These are phyloP conservation scores for Picochlorum sp. DNA, from an alignment of 139 green algal species.

Conservation along the genomic window DNA sequence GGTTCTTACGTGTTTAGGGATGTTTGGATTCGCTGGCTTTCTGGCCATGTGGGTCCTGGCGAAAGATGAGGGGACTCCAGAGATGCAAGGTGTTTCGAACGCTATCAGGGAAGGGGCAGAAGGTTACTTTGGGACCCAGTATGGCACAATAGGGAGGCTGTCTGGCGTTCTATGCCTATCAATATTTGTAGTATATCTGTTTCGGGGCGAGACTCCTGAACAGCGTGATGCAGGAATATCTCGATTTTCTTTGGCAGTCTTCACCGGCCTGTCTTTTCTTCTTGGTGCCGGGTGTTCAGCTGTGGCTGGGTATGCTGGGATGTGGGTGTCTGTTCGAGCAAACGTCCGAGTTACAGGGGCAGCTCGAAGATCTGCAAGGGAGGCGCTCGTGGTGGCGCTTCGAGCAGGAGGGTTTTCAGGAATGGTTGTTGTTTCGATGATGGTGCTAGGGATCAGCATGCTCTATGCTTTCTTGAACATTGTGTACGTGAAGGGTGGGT, in stretches of 20 bases:
- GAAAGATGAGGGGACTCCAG: slow-evolving; percentile 48
- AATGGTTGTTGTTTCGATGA: slow-evolving; percentile 38
- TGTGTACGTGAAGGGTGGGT: not conserved
- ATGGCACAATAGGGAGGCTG: slow-evolving; percentile 44
- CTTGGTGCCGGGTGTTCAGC: slow-evolving; percentile 41
- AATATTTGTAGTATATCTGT: slow-evolving; percentile 52
- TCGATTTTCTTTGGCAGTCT: slow-evolving; percentile 18
- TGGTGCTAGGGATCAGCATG: slow-evolving; percentile 22
- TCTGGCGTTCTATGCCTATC: slow-evolving; percentile 22
- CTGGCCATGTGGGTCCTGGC: slow-evolving; percentile 48
- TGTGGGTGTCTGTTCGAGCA: slow-evolving; percentile 52
- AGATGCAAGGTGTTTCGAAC: slow-evolving; percentile 47
- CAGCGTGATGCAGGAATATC: slow-evolving; percentile 36
- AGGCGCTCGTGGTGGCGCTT: slow-evolving; percentile 51
- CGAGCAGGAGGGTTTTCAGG: slow-evolving; percentile 50
- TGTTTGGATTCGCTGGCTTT: slow-evolving; percentile 40
- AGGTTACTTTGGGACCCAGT: slow-evolving; percentile 52
- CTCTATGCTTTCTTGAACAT: slow-evolving; percentile 20
- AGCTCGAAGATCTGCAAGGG: slow-evolving; percentile 30
- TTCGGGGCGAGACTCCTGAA: slow-evolving; percentile 36
- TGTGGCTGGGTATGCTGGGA: slow-evolving; percentile 41
- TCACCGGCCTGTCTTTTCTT: slow-evolving; percentile 45
- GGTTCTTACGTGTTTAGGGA: slow-evolving; percentile 31
- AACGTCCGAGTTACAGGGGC: slow-evolving; percentile 43
- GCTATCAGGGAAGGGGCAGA: slow-evolving; percentile 54